Evolutionary conservation across 345 rosid species (phyloP), one percentile per base, ranked within the genome.

Genomic region (Lepidium didymum): DNA sequence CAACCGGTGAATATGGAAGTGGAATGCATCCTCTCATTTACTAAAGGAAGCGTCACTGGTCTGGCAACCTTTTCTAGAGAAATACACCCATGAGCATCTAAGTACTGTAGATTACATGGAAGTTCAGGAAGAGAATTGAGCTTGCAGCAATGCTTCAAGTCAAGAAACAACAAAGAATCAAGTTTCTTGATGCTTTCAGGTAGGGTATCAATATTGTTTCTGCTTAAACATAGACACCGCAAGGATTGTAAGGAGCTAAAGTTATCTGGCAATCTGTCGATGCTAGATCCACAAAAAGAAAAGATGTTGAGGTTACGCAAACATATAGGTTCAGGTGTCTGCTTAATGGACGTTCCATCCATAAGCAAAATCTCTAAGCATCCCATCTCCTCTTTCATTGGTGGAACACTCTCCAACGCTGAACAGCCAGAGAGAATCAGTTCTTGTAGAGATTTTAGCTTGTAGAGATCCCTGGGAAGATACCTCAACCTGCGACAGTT

Each of bases 401-500:
- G 49, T 40, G 77, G 77, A 29, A 73, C 46, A 64, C 53, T 57
- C 72, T 73, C 61, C 21, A 73, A 25, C 0, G 21, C 38, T 21
- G 66, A 64, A 11, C 77, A 57, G 0, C 77, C 72, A 21, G 72
- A 73, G 55, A 73, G 71, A 14, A 65, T 57, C 53, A 73, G 42
- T 59, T 74, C 69, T 60, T 74, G 62, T 37, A 74, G 72, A 67
- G 73, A 59, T 45, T 67, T 67, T n/a, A 74, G 68, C 64, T 74
- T 51, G 56, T 37, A 50, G 37, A 74, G 67, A 59, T 59, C 60
- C 8, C 52, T 44, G 10, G 77, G 78, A 41, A 74, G 73, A 42
- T 4, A 21, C 68, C 6, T 52, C n/a, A 74, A 29, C 14, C 13
- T 74, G 9, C 38, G 6, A 37, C 73, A 74, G 4, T 74, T 60